These are phyloP conservation scores for Kwoniella botswanensis DNA, from an alignment of 768 basidiomycete genomes.

Conservation along the genomic window DNA sequence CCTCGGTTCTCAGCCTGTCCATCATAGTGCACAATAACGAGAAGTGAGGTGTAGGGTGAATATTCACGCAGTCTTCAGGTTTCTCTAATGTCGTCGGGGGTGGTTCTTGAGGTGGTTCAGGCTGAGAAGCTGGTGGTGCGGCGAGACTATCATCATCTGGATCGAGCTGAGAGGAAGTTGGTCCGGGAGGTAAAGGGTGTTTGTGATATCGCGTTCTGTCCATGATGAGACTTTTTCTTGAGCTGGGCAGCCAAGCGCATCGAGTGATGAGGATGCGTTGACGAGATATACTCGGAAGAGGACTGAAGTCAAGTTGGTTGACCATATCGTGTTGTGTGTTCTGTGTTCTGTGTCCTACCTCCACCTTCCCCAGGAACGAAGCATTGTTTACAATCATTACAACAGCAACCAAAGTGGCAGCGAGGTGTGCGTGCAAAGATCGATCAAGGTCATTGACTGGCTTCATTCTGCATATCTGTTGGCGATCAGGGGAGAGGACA, in stretches of 20 bases:
- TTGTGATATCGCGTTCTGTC: conserved; percentile 17
- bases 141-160: neutral
- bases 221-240: neutral
- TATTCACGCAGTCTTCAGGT: conserved; percentile 49
- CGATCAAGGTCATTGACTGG: too few relatives aligned
- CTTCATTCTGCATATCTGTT: too few relatives aligned
- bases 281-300: neutral
- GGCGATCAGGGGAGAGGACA: too few relatives aligned
- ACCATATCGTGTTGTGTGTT: neutral
- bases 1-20: conserved; percentile 74
- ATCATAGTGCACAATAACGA: conserved; percentile 65
- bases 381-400: neutral
- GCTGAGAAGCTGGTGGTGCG: conserved; percentile 22
- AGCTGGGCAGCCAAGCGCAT: neutral
- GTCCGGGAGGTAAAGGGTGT: conserved; percentile 15
- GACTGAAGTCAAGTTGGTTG: neutral
- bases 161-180: conserved; percentile 3
- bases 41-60: conserved; percentile 45
- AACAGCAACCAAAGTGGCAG: too few relatives aligned
- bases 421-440: too few relatives aligned
- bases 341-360: neutral
- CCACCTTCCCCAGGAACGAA: neutral
- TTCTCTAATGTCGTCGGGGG: conserved; percentile 36
- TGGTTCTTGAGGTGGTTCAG: conserved; percentile 22
- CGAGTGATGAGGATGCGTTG: neutral